These are phyloP conservation scores for Solanum pimpinellifolium DNA, from an alignment of 257 asterid genomes.

Conservation along the genomic window DNA sequence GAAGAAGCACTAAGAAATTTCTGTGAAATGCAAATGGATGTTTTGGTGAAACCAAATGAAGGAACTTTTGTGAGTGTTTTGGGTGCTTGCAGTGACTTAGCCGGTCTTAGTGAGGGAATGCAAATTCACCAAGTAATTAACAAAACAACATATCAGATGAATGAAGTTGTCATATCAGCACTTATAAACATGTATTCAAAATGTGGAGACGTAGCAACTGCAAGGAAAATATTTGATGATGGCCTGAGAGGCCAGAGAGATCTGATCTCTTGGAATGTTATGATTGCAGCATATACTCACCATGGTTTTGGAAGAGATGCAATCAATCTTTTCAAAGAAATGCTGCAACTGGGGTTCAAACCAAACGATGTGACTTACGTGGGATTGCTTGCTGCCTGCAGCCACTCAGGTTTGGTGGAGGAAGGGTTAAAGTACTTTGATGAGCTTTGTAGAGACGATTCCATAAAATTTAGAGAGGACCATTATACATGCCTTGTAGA, in stretches of 20 bases:
- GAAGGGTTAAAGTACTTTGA: conserved; percentile 43
- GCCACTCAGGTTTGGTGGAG: conserved; percentile 51
- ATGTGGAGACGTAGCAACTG: conserved; percentile 44
- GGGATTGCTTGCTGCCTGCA: conserved; percentile 56
- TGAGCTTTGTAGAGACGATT: conserved; percentile 26
- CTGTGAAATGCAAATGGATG: conserved; percentile 21
- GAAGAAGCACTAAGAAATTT: conserved; percentile 50
- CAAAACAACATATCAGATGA: conserved; percentile 40
- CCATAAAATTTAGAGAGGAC: conserved; percentile 36
- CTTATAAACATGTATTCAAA: conserved; percentile 57
- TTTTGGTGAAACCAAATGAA: conserved; percentile 38
- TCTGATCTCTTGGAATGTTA: conserved; percentile 47
- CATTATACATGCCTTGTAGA: conserved; percentile 50
- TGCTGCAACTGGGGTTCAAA: conserved; percentile 21
- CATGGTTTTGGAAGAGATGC: conserved; percentile 54
- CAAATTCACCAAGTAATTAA: conserved; percentile 55
- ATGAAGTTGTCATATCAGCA: conserved; percentile 34
- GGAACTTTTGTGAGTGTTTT: conserved; percentile 49
- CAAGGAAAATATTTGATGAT: conserved; percentile 36
- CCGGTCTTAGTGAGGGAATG: conserved; percentile 38
- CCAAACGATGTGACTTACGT: conserved; percentile 50
- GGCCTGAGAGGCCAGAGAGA: conserved; percentile 25
- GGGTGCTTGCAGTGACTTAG: conserved; percentile 54
- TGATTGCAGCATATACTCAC: conserved; percentile 62
- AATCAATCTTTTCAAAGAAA: conserved; percentile 29